Evolutionary conservation across 352 stramenopile species (phyloP), one percentile per base, ranked within the genome.

Genomic region (Globisporangium canariense): DNA sequence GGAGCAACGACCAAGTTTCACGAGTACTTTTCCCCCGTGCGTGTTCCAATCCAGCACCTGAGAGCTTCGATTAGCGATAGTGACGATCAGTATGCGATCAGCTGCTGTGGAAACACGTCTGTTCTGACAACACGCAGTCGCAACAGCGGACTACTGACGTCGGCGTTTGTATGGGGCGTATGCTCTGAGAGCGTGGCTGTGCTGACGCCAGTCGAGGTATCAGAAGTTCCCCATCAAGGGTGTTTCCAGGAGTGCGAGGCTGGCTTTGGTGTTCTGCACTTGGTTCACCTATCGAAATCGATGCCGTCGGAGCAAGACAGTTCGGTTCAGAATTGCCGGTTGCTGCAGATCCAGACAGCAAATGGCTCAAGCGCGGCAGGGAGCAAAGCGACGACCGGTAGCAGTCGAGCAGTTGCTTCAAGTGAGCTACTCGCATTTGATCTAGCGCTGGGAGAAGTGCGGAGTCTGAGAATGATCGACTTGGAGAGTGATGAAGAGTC

Each of bases 1-100:
- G 77, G 77, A 0, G 70, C 72, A 2, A 67, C 67, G 20, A 85
- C 74, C 30, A 82, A 74, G 22, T 85, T 85, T 57, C 69, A 70
- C 34, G 69, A 77, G 14, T 85, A 85, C 41, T 77, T 73, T 45
- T 50, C 73, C 5, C 74, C 74, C 11, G 73, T 81, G 8, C 61
- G 69, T 30, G 65, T 85, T 47, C n/a, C 63, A 13, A 51, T 81
- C 10, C 66, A 28, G 3, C 25, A 2, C 2, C 25, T 4, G 36
- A 25, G 47, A n/a, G 50, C 20, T 38, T 14, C 25, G 4, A 46
- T 16, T 16, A 9, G 18, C 4, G 32, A 58, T 50, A 36, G 18
- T 36, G 43, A 43, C 38, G n/a, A 34, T 13, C 11, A 57, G 43
- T 68, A 16, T 28, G 6, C 46, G 57, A 30, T 76, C 53, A 56